phyloP scores from a whole-genome alignment of 768 basidiomycete genomes.

The Pleurotus cornucopiae region DNA sequence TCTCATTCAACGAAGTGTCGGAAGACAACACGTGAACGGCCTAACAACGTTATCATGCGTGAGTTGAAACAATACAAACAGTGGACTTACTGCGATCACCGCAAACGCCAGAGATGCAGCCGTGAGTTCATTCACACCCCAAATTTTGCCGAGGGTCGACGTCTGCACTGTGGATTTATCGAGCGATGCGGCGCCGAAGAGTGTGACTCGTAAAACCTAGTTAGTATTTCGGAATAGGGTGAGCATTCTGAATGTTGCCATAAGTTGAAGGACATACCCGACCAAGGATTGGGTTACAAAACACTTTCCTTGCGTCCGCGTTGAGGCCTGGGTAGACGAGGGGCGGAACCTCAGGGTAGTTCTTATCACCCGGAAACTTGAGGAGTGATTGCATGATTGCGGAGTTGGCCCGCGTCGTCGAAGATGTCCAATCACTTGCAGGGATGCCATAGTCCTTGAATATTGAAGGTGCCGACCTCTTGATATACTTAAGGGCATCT shows the following conservation, averaged over 20 bases:
- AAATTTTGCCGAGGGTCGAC: not conserved
- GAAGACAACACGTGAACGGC: not conserved
- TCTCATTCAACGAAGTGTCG: not conserved
- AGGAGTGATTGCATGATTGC: not conserved
- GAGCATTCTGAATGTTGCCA: no score
- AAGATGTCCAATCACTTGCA: not conserved
- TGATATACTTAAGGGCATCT: no score
- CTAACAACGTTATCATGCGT: not conserved
- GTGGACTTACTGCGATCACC: not conserved
- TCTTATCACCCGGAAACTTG: not conserved
- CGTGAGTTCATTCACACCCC: not conserved
- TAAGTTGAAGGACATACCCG: not conserved
- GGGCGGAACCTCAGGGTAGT: not conserved
- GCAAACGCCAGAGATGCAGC: not conserved
- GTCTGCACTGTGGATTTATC: not conserved
- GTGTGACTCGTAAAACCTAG: not conserved
- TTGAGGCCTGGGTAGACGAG: not conserved
- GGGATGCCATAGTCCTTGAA: no score
- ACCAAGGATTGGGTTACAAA: not conserved
- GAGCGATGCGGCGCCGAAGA: not conserved
- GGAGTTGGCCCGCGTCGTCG: not conserved
- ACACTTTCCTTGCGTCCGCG: not conserved
- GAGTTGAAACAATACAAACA: not conserved
- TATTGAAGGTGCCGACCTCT: no score
- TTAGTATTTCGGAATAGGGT: not conserved